Evolutionary conservation across 1,139 yeast species (phyloP), one percentile per base, ranked within the genome.

Genomic region (Candida smagusa): DNA sequence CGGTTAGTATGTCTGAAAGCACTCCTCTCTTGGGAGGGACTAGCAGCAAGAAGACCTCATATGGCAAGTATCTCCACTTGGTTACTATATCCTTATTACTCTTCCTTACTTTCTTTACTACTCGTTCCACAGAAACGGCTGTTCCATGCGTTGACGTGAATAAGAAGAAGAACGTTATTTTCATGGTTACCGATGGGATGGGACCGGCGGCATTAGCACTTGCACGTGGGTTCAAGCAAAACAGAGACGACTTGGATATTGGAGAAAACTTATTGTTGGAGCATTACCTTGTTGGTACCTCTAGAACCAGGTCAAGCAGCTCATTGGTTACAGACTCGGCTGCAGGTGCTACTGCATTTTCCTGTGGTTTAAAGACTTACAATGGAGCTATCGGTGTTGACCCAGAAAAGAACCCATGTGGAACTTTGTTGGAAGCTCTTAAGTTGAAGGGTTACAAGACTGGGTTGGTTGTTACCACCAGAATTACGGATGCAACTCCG

Each of bases 111-210:
- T 38, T 44, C 39, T 40, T 34, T 19, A 33, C 39, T 21, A 37
- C 40, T 12, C 31, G 16, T n/a, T 9, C 38, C 3, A 23, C 30
- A 7, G 35, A 33, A 26, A 25, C 34, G 4, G 26, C 25, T 4
- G 43, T 45, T 6, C 32, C 32, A 22, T 34, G 28, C 24, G 38
- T 46, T 21, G 45, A 42, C 29, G 41, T 40, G 31, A 36, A 35
- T 28, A 39, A 37, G 37, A 48, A 47, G 42, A 50, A 50, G 47
- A 56, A 58, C 33, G 49, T 58, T 36, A 56, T 58, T 28, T 56
- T 58, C 46, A 53, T 58, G 61, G 62, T 58, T 37, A 52, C 61
- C 13, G 62, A 58, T 33, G 62, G 62, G 2, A 58, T 56, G 61
- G 62, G 62, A 8, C 61, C 62, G 2, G 60, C 61, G 3, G 55